Evolutionary conservation across 768 basidiomycete genomes (phyloP).

Genomic region (Suillus cothurnatus): DNA sequence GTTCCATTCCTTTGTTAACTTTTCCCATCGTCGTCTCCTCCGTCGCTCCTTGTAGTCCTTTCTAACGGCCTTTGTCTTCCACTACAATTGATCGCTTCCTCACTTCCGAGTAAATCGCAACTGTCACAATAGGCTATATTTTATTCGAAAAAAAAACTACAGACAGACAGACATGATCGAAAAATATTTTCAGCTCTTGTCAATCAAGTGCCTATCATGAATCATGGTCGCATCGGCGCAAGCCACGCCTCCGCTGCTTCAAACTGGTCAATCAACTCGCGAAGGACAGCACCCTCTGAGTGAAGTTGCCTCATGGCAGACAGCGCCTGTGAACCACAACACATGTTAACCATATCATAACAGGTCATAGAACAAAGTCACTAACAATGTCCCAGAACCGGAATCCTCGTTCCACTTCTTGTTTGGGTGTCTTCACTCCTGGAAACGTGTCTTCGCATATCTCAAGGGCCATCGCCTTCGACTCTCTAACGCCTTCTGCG

Average conservation of each 20-base stretch:
- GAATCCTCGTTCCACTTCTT: conserved; percentile 95
- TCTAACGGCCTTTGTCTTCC: conserved; percentile 8
- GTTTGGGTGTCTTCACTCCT: conserved; percentile 83
- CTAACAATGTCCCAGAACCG: conserved; percentile 98
- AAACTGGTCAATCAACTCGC: conserved; percentile 93
- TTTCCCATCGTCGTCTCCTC: conserved; percentile 24
- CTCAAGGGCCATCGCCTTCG: conserved; percentile 84
- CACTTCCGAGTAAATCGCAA: conserved; percentile 7
- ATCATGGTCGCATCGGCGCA: conserved; percentile 87
- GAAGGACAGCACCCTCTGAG: conserved; percentile 76
- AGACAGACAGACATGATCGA: no score
- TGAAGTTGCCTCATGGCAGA: conserved; percentile 89
- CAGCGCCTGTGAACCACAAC: conserved; percentile 57
- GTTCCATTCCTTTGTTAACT: conserved; percentile 12
- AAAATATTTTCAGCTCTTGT: conserved; percentile 6
- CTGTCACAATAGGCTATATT: conserved; percentile 7
- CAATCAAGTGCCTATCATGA: conserved; percentile 4
- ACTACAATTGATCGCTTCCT: conserved; percentile 9
- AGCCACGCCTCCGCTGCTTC: conserved; percentile 95
- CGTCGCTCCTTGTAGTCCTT: conserved; percentile 15
- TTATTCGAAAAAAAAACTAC: no score
- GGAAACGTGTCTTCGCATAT: conserved; percentile 95
- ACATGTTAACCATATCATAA: conserved; percentile 32
- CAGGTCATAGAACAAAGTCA: conserved; percentile 23
- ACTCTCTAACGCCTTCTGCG: conserved; percentile 77